phyloP scores from a whole-genome alignment of 1,139 yeast species.

The Yamadazyma jaroonii region DNA sequence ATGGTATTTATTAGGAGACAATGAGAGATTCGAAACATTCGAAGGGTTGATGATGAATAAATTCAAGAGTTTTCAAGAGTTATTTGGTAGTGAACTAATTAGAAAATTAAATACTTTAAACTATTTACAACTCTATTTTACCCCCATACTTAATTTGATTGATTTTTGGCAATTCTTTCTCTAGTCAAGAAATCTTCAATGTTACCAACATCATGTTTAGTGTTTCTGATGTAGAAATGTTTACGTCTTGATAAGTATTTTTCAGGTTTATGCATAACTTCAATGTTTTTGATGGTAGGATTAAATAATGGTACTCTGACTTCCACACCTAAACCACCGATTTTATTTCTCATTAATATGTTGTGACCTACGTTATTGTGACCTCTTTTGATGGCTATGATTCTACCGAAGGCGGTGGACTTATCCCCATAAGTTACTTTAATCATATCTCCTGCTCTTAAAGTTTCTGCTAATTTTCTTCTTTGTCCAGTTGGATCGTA shows the following conservation, averaged over 20 bases:
- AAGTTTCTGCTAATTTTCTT: slow-evolving; percentile 53
- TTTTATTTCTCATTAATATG: slow-evolving; percentile 72
- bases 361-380: slow-evolving; percentile 64
- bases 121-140: slow-evolving; percentile 4
- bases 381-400: slow-evolving; percentile 68
- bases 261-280: slow-evolving; percentile 69
- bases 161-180: slow-evolving; percentile 10
- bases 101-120: slow-evolving; percentile 17
- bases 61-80: slow-evolving; percentile 29
- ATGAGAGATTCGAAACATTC: slow-evolving; percentile 36
- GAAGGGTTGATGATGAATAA: slow-evolving; percentile 42
- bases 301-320: slow-evolving; percentile 74
- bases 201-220: slow-evolving; percentile 81
- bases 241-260: slow-evolving; percentile 71
- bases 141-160: not conserved
- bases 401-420: slow-evolving; percentile 71
- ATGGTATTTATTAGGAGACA: slow-evolving; percentile 24
- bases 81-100: slow-evolving; percentile 29
- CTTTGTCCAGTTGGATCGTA: slow-evolving; percentile 77
- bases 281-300: slow-evolving; percentile 73
- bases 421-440: slow-evolving; percentile 71
- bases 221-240: slow-evolving; percentile 83
- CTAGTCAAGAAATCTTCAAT: slow-evolving; percentile 47
- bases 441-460: slow-evolving; percentile 80
- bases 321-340: slow-evolving; percentile 79